phyloP scores from a whole-genome alignment of 2,329 filamentous ascomycete genomes.

The Cordyceps farinosa region DNA sequence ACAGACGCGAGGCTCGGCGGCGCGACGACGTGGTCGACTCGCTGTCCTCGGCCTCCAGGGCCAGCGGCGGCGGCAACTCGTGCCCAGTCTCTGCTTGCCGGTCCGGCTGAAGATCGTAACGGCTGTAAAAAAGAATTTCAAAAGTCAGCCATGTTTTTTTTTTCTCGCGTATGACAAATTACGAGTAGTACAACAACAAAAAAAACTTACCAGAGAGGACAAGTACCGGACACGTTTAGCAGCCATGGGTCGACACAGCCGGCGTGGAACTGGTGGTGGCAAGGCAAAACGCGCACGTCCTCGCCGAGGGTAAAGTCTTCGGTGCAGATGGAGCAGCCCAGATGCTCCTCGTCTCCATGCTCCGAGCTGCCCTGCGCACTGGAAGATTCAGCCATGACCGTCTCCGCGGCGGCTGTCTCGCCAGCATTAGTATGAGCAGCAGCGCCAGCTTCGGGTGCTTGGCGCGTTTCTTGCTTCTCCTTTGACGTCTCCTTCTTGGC shows the following conservation, averaged over 20 bases:
- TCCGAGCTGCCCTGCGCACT: conserved; percentile 17
- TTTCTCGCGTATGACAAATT: no score
- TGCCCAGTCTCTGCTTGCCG: conserved; percentile 27
- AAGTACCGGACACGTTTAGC: conserved; percentile 66
- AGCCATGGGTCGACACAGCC: conserved; percentile 68
- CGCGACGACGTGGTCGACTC: conserved; percentile 33
- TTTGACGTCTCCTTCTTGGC: neutral
- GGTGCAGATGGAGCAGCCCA: conserved; percentile 66
- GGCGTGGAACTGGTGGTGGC: conserved; percentile 65
- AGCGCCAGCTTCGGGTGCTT: neutral
- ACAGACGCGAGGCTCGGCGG: conserved; percentile 48
- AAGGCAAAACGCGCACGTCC: conserved; percentile 65
- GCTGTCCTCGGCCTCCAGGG: conserved; percentile 35
- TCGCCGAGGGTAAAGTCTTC: conserved; percentile 65
- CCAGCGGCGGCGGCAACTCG: conserved; percentile 40
- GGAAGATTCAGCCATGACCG: neutral
- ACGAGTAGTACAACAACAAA: neutral
- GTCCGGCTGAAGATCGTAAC: conserved; percentile 50
- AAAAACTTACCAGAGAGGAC: conserved; percentile 60
- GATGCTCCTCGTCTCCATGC: conserved; percentile 34
- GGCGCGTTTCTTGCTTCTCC: neutral
- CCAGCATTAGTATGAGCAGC: neutral
- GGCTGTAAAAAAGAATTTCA: conserved; percentile 34
- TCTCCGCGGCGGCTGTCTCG: neutral
- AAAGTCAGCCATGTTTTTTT: no score